Evolutionary conservation across 352 stramenopile species (phyloP).

Genomic region (Peronospora destructor): DNA sequence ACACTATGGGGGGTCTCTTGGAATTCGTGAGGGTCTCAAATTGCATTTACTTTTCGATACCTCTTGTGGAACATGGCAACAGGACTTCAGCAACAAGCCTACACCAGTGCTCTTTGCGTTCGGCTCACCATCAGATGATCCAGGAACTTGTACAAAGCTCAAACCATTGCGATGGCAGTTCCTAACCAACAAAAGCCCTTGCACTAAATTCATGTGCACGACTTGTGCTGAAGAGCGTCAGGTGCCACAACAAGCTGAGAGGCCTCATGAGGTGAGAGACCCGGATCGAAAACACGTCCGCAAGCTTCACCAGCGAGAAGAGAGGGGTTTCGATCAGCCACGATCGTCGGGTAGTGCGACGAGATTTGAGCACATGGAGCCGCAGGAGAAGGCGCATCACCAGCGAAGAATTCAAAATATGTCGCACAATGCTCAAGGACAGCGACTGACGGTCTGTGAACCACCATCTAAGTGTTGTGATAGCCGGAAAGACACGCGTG

Average conservation of each 20-base stretch:
- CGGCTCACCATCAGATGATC: conserved; percentile 3
- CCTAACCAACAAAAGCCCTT: conserved; percentile 16
- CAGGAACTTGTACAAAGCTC: conserved; percentile 12
- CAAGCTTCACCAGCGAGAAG: conserved; percentile 2
- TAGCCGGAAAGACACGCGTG: background rate
- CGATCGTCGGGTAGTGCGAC: conserved; percentile 1
- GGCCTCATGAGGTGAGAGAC: background rate
- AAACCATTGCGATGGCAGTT: conserved; percentile 28
- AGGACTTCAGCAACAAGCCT: conserved; percentile 21
- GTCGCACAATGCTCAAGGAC: background rate
- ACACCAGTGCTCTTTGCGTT: conserved; percentile 13
- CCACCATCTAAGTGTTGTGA: background rate
- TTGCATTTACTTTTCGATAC: conserved; percentile 12
- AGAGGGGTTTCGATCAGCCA: conserved; percentile 2
- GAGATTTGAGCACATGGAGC: conserved; percentile 16
- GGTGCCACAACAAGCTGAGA: conserved; percentile 3
- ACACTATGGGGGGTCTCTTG: background rate
- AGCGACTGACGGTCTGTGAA: conserved; percentile 16
- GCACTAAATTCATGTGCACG: conserved; percentile 21
- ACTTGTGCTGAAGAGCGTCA: conserved; percentile 22
- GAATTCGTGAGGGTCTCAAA: background rate
- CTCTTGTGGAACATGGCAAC: background rate
- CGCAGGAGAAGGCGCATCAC: conserved; percentile 5
- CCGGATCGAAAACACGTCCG: background rate
- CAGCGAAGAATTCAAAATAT: conserved; percentile 3